Evolutionary conservation across 2,329 filamentous ascomycete genomes (phyloP), one percentile per base, ranked within the genome.

Genomic region (Remersonia thermophila): DNA sequence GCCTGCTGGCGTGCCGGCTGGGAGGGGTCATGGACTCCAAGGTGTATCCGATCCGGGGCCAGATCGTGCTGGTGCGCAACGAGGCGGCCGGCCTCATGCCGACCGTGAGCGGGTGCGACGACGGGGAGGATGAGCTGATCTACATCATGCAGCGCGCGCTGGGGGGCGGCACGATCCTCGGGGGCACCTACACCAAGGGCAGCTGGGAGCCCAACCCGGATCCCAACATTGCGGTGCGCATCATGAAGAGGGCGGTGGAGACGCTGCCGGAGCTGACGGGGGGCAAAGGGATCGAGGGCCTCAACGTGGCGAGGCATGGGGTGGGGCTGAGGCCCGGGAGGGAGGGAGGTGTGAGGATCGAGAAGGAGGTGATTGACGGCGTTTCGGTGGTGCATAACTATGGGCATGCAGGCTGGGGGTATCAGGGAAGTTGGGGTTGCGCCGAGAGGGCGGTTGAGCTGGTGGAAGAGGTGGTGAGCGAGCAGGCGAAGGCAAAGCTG

Each of bases 131-230:
- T 25, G 86, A 94, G 57, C 63, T 78, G 4, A 63, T 73, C 39
- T 95, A 95, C 55, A 68, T 82, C 32, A 94, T 95, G 86, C 77
- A 76, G 50, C 71, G 87, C 18, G 83, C 86, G 1, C 70, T 68
- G 0, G 72, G 72, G n/a, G 87, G 86, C 14, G 87, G 87, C 9
- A 91, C 83, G 0, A 69, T 94, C 29, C 63, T 94, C 2, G 87
- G 86, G n/a, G 87, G 87, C 2, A 89, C 79, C 32, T 83, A 93
- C 50, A 78, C 86, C 55, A 73, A 80, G 49, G 70, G 77, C 18
- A 80, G 77, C 51, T 93, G 84, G 84, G 82, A 91, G 47, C 71
- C 76, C 27, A 70, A 79, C 46, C 77, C 80, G 1, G 86, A 94
- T 50, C 78, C 80, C 0, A 84, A 83, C 52, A 66, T 85, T n/a